Conservation (phyloP, 495 filamentous ascomycete genomes). For the Cenococcum geophilum region DNA sequence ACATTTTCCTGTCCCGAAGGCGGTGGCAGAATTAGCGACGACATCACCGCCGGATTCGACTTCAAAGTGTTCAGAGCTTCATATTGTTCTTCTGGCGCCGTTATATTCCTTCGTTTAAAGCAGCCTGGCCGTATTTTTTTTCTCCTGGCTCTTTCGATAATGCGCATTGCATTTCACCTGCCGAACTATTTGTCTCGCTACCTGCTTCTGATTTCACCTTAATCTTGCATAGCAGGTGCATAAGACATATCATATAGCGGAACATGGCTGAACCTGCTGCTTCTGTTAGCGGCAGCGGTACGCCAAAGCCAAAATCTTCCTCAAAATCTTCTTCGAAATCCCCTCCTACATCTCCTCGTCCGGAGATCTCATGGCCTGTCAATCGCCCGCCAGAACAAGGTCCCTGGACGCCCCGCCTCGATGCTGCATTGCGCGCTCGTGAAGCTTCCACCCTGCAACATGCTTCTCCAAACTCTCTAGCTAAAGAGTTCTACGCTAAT, state of each 20-base stretch:
- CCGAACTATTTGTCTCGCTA: too few species aligned
- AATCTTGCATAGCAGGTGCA: too few species aligned
- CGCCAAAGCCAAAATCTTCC: neutral
- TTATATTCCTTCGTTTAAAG: neutral
- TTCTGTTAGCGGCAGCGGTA: too few species aligned
- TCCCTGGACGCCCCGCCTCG: slow-evolving; percentile 22
- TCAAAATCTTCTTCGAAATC: neutral
- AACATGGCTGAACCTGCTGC: too few species aligned
- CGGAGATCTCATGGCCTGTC: slow-evolving; percentile 27
- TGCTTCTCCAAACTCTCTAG: slow-evolving; percentile 2
- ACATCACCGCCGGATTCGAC: neutral
- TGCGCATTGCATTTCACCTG: neutral
- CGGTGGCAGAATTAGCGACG: slow-evolving; percentile 2
- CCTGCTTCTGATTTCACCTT: too few species aligned
- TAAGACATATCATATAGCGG: too few species aligned
- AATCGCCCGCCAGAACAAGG: slow-evolving; percentile 18
- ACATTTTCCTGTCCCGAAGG: neutral
- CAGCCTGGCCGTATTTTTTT: neutral
- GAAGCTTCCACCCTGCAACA: slow-evolving; percentile 18
- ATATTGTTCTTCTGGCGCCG: neutral
- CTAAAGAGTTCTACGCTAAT: slow-evolving; percentile 27
- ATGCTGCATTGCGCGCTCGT: slow-evolving; percentile 22
- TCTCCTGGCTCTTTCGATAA: neutral
- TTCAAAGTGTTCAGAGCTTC: neutral
- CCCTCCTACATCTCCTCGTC: slow-evolving; percentile 10